Base-by-base conservation (phyloP, 2,329 filamentous ascomycete species). In the Fusarium buharicum region DNA sequence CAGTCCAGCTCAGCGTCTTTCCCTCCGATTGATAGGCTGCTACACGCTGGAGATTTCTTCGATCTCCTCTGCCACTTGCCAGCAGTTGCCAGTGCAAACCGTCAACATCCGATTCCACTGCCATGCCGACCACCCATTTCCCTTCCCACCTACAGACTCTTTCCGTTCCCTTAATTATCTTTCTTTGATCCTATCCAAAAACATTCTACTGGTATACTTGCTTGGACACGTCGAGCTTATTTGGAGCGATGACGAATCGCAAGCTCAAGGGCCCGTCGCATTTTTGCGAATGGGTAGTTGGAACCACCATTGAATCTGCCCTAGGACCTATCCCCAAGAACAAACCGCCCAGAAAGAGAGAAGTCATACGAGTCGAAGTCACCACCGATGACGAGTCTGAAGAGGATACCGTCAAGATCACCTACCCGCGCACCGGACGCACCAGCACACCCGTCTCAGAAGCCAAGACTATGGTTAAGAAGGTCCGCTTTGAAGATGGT, bases 331-430 rank as follows among this genome's bases (percentile, higher is more conserved):
- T 67, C 5, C 67, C 70, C 11, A 66, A 69, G 53, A 68, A 67
- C 41, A 71, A 71, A 18, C 68, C 50, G 17, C 67, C 48, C 17
- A 71, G 52, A 48, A 64, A 60, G 34, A 67, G 73, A 41, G 72
- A 73, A 16, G 70, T 79, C 11, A 66, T 81, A 53, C 76, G 69
- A 18, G 67, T 83, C 28, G 75, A 80, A 47, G 68, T 83, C 2
- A 75, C 77, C 13, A 84, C 83, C 11, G 82, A 86, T 58, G 82
- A 85, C 38, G 81, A 83, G 51, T 77, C 76, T n/a, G 78, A 80
- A 8, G 74, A 78, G 22, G 83, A 86, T 48, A 79, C 76, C 4
- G 70, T 85, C 49, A 76, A 72, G 16, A 70, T 86, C 33, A 82
- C 80, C 2, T 82, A 83, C 47, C 82, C 83, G 1, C 79, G 81